phyloP scores from a whole-genome alignment of 139 green algal genomes.

The Pleodorina starrii region DNA sequence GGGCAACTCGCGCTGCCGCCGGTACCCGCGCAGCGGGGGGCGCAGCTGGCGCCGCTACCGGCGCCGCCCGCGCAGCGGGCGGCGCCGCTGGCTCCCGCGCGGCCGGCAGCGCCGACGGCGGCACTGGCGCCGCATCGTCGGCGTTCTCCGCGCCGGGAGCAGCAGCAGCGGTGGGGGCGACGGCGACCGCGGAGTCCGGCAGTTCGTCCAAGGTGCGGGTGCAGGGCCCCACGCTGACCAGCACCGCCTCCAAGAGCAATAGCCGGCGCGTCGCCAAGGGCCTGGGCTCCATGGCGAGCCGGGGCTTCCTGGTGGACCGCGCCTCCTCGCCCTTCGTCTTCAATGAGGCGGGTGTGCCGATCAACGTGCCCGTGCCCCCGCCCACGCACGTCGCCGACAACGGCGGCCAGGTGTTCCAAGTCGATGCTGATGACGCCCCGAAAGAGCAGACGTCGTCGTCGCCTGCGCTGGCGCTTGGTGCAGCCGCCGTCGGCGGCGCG shows the following conservation, averaged over 20 bases:
- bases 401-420: neutral
- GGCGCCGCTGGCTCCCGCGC: too few relatives aligned
- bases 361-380: slow-evolving; percentile 18
- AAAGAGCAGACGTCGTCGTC: too few relatives aligned
- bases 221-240: neutral
- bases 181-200: neutral
- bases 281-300: neutral
- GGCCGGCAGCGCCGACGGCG: neutral
- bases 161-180: neutral
- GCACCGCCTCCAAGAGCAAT: neutral
- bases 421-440: neutral
- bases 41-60: too few relatives aligned
- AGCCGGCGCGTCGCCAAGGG: neutral
- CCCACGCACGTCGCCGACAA: neutral
- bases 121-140: neutral
- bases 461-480: neutral
- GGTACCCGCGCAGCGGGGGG: too few relatives aligned
- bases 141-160: too few relatives aligned
- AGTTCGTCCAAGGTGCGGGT: neutral
- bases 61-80: too few relatives aligned
- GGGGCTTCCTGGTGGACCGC: slow-evolving; percentile 19
- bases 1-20: too few relatives aligned
- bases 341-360: neutral
- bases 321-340: slow-evolving; percentile 40
- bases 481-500: neutral